Evolutionary conservation across 306 rosid genomes (phyloP), one percentile per base, ranked within the genome.

Genomic region (Bauhinia variegata): DNA sequence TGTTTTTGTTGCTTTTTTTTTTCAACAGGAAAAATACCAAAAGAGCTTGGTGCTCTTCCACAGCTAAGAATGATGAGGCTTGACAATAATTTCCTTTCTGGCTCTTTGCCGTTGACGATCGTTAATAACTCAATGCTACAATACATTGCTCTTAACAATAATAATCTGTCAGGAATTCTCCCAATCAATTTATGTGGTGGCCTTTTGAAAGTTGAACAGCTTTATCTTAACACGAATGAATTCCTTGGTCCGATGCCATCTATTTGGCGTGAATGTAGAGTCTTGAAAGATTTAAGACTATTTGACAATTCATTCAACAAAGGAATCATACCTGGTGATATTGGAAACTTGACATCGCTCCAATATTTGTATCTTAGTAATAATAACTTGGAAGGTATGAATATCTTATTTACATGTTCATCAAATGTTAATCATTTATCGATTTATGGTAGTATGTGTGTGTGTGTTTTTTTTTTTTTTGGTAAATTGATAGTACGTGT

Each of bases 101-200:
- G 79, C 38, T 41, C 41, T 9, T 31, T 75, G 52, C 12, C 65
- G 0, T 19, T 11, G 0, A 7, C 37, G 8, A 38, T 67, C 1
- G 68, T 68, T 11, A 68, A 68, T 15, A 61, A 8, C 12, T 54
- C 75, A 30, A 2, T 8, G 7, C 23, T 75, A 59, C 53, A 75
- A 54, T 0, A 0, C 0, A 2, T 75, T 1, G 12, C 0, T n/a
- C 67, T 74, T 4, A 37, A 31, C 44, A 1, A 11, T 3, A 74
- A 74, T 37, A 73, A 34, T 9, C 33, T 73, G 4, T 5, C 44
- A 0, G 78, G 72, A 4, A 73, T 8, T n/a, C 65, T 75, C 10
- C 68, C 79, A 42, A 31, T 61, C 31, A 34, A 59, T 17, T 9
- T 75, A 19, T 75, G 73, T 34, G 49, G 32, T 19, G 42, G 67